Evolutionary conservation across 148 eudicot species (phyloP).

Genomic region (Simmondsia chinensis): DNA sequence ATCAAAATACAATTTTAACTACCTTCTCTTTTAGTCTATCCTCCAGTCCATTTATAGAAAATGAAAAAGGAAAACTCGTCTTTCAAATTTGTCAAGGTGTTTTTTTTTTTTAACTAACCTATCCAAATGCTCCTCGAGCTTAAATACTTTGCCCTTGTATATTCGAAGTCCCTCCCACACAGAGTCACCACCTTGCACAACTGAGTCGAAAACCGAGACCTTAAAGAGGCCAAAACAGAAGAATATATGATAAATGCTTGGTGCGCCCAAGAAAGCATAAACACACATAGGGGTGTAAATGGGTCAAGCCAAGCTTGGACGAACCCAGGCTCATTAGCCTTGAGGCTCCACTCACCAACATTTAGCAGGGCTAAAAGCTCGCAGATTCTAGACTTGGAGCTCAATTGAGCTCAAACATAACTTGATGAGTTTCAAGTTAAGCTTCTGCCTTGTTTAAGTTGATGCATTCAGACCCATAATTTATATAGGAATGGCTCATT

Average conservation of each 20-base stretch:
- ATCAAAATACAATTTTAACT: neutral
- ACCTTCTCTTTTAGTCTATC: neutral
- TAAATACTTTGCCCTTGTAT: slow-evolving; percentile 75
- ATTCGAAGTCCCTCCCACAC: slow-evolving; percentile 98
- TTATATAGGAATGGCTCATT: too few species aligned
- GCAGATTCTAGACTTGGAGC: too few species aligned
- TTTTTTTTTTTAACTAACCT: slow-evolving; percentile 37
- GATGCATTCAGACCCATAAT: too few species aligned
- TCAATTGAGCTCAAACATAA: too few species aligned
- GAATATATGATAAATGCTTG: slow-evolving; percentile 4
- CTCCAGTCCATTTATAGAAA: neutral
- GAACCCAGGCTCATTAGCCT: too few species aligned
- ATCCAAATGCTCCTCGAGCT: slow-evolving; percentile 94
- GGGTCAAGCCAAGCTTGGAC: too few species aligned
- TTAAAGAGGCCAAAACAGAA: slow-evolving; percentile 18
- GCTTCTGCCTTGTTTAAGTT: too few species aligned
- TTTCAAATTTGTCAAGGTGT: neutral
- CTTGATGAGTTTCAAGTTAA: too few species aligned
- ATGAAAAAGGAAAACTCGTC: neutral
- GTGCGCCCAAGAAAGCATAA: neutral
- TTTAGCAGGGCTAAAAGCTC: too few species aligned
- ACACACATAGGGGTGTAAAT: too few species aligned
- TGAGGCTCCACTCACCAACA: too few species aligned
- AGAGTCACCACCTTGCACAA: slow-evolving; percentile 99
- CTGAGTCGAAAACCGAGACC: slow-evolving; percentile 98